Conservation (phyloP, 2,329 filamentous ascomycete species). For the Tolypocladium ophioglossoides region DNA sequence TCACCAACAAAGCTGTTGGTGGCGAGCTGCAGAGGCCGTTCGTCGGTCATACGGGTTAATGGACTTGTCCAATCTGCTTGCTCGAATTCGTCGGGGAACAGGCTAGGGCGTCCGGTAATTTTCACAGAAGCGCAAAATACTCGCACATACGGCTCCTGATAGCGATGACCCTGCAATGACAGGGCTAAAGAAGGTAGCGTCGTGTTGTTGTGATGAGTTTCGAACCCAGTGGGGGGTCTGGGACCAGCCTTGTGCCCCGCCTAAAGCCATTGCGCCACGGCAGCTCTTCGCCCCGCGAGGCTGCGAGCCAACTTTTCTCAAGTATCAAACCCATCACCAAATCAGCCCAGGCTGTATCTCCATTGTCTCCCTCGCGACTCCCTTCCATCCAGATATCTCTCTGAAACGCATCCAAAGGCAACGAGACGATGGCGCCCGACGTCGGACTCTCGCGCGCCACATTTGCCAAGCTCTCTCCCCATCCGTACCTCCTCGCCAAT, state of each 20-base stretch:
- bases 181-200: no score
- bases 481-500: slow-evolving; percentile 82
- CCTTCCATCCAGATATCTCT: background rate
- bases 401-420: background rate
- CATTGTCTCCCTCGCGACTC: background rate
- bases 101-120: background rate
- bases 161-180: no score
- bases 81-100: no score
- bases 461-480: slow-evolving; percentile 83
- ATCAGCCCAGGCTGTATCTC: background rate
- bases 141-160: background rate
- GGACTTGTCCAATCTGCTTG: no score
- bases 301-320: background rate
- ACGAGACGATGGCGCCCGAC: slow-evolving; percentile 17
- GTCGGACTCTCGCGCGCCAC: slow-evolving; percentile 48
- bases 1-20: background rate
- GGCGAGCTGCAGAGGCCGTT: no score
- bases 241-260: background rate
- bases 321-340: background rate
- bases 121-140: background rate
- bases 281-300: background rate
- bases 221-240: background rate
- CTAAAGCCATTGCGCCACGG: background rate
- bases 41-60: no score
- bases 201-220: no score